Base-by-base conservation (phyloP, 1,284 basidiomycete species). In the Mycosarcoma mackinlayi region DNA sequence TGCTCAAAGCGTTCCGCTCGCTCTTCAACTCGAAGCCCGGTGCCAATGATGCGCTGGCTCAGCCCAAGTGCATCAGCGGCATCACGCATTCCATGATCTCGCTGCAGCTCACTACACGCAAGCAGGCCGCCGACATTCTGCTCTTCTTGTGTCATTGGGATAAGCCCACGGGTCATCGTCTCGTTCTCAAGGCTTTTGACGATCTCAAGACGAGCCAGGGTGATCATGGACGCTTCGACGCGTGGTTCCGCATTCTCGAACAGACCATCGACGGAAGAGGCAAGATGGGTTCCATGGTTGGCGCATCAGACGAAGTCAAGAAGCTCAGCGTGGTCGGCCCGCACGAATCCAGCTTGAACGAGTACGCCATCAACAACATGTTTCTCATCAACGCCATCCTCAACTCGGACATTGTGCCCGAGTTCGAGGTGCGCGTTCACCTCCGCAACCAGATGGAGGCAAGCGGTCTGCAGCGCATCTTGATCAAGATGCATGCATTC, bases 251-350 rank as follows among this genome's bases (percentile, higher is more conserved):
- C 69, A 90, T 90, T 1, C 86, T 95, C 63, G 91, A 94, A 76
- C 85, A 85, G 34, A 88, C 89, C 5, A 86, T 98, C 13, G 88
- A 89, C 41, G 93, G 94, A 1, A 86, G 93, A 60, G 95, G 96
- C 1, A 91, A 90, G 82, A 95, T 98, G 93, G 95, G 95, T 2
- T 95, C 91, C 79, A 84, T 92, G 45, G 95, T 98, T 8, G 95
- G 96, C 3, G 92, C 93, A 9, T 94, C 93, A 73, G 92, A 94
- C 31, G 92, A 96, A 67, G 87, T 95, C 59, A 89, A 87, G 79
- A 88, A 77, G 59, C 66, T 82, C 30, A 77, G 74, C 54, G 48
- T 79, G n/a, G 66, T 72, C 18, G 74, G 75, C 38, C 83, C 94
- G 61, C 90, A 90, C 69, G 93, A 94, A 57, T 94, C 93, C 75